Percentiles rank a stretch among this genome's conserved stretches.
Evolutionary conservation across 1,284 basidiomycete species (phyloP).

Genomic region (Butyriboletus appendiculatus): DNA sequence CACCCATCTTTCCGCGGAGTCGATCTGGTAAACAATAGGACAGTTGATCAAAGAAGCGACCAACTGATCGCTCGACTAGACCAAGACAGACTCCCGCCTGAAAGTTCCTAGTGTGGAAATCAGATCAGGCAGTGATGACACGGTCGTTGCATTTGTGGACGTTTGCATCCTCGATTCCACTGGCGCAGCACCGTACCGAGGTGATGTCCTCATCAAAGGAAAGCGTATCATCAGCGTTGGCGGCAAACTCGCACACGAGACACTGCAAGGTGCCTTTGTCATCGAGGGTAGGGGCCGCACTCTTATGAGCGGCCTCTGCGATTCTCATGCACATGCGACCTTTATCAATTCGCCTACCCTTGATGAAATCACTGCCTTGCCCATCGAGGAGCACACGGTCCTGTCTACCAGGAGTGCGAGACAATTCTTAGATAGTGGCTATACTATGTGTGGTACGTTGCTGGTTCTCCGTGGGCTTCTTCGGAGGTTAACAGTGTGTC

Average conservation of each 20-base stretch:
- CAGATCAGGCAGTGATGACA: constrained; percentile 21
- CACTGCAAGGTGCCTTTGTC: constrained; percentile 18
- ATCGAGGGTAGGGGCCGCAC: constrained; percentile 31
- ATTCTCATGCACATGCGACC: constrained; percentile 30
- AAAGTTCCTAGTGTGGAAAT: constrained; percentile 31
- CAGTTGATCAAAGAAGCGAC: neutral
- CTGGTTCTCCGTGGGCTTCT: neutral
- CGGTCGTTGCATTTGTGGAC: constrained; percentile 29
- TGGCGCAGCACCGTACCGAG: constrained; percentile 29
- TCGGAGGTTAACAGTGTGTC: neutral
- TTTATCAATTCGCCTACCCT: constrained; percentile 29
- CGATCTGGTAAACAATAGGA: constrained; percentile 19
- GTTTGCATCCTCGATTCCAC: constrained; percentile 38
- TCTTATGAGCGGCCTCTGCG: constrained; percentile 33
- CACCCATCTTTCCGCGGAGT: constrained; percentile 25
- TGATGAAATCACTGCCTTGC: constrained; percentile 27
- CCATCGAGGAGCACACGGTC: constrained; percentile 31
- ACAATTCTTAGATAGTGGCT: constrained; percentile 33
- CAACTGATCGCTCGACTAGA: constrained; percentile 12
- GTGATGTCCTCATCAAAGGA: constrained; percentile 35
- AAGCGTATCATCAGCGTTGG: constrained; percentile 33
- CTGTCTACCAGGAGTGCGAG: constrained; percentile 28
- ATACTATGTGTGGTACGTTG: constrained; percentile 34
- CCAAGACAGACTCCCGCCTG: constrained; percentile 24
- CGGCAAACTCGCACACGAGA: constrained; percentile 16